Base-by-base conservation (phyloP, 2,329 filamentous ascomycete species). In the Phyllosticta paracitricarpa region DNA sequence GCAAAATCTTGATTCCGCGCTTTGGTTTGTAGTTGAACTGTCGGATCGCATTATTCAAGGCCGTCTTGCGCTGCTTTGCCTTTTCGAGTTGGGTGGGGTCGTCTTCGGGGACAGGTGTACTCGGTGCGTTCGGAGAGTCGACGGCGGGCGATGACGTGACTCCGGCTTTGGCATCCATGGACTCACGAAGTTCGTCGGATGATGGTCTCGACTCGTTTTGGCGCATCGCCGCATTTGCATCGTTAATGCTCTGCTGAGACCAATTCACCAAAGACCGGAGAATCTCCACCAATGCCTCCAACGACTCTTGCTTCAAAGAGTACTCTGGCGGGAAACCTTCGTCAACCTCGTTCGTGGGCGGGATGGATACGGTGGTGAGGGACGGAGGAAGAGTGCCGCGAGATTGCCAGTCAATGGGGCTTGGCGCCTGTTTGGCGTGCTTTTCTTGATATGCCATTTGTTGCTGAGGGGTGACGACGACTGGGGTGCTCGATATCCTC, bases 21-120 rank as follows among this genome's bases (percentile, higher is more conserved):
- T 99, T 99, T 0, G 95, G 91, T 73, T 99, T 99, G 79, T 93
- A 97, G 73, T 99, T 99, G 81, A 99, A 99, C 64, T 91, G 88
- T 57, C 87, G 85, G 60, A 97, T 88, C 1, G 89, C 93, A 68
- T 96, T 94, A 58, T 87, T 89, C 63, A 97, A 77, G 0, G 94
- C 94, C 6, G 91, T 97, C 77, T 99, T 99, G 64, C 88, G 84
- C 63, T 92, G 89, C 76, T 97, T 97, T 61, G 92, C 91, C 73
- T 89, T 95, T 70, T 97, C 94, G n/a, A 99, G 79, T 68, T 97
- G 88, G 64, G 86, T 91, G 0, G 93, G 93, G 69, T 99, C 94
- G 70, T 99, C 95, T 62, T 97, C 91, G 3, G 75, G 74, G 4
- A 79, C 63, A 1, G 77, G 76, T 7, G 60, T 61, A 10, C 55